Percentiles rank a stretch among this genome's conserved stretches.
Conservation (phyloP, 306 rosid species). For the Citrullus colocynthis region DNA sequence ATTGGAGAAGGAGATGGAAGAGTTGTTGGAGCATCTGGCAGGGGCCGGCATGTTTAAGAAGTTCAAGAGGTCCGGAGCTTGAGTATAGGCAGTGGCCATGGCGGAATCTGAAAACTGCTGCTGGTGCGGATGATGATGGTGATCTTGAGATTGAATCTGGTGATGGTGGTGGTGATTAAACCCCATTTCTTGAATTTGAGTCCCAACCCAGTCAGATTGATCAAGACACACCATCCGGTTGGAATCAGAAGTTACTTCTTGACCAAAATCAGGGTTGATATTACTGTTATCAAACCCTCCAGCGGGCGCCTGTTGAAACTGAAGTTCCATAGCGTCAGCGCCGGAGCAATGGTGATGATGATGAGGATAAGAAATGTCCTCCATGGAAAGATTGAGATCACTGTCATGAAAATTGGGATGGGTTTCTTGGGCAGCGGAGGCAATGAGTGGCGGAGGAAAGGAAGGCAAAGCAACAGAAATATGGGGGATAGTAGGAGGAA, state of each 20-base stretch:
- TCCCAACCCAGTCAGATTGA: slow-evolving; percentile 35
- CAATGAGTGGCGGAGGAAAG: slow-evolving; percentile 8
- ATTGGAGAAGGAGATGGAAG: slow-evolving; percentile 43
- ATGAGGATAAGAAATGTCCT: slow-evolving; percentile 36
- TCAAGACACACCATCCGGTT: slow-evolving; percentile 9
- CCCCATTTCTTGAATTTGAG: slow-evolving; percentile 31
- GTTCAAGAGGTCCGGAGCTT: slow-evolving; percentile 59
- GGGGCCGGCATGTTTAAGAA: slow-evolving; percentile 43
- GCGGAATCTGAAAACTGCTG: not conserved
- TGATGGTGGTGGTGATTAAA: slow-evolving; percentile 12
- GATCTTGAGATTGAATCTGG: slow-evolving; percentile 13
- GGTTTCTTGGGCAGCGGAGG: not conserved
- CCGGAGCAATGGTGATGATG: slow-evolving; percentile 20
- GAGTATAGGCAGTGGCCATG: slow-evolving; percentile 17
- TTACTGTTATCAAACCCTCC: slow-evolving; percentile 11
- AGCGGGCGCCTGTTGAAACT: slow-evolving; percentile 32
- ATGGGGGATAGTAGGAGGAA: slow-evolving; percentile 15
- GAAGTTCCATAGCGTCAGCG: slow-evolving; percentile 24
- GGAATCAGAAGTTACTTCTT: not conserved
- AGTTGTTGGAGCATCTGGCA: slow-evolving; percentile 35
- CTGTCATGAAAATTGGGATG: slow-evolving; percentile 26
- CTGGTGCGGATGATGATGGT: not conserved
- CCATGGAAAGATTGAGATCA: slow-evolving; percentile 32
- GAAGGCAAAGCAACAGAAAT: slow-evolving; percentile 7
- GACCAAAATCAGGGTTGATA: slow-evolving; percentile 5